These are phyloP conservation scores for Sideroxylon spinosum DNA, from an alignment of 179 eudicot species.

Conservation along the genomic window DNA sequence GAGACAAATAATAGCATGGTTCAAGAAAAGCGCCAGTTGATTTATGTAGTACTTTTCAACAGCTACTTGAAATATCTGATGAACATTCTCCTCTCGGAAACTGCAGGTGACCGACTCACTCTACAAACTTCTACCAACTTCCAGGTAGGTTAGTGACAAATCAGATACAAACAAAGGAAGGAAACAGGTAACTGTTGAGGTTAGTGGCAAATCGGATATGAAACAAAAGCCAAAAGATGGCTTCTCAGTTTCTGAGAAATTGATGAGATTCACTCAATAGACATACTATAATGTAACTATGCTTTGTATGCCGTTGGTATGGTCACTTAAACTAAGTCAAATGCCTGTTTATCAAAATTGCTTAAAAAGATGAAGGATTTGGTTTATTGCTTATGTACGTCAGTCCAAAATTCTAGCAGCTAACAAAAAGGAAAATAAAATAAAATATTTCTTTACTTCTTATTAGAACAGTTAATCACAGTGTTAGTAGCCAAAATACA, in stretches of 20 bases:
- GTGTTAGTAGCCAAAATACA: background rate
- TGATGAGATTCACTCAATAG: background rate
- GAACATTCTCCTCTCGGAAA: background rate
- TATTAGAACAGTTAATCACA: background rate
- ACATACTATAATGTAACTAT: background rate
- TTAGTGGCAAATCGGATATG: background rate
- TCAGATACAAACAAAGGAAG: background rate
- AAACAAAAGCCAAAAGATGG: background rate
- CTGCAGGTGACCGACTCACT: background rate
- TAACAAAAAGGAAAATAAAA: background rate
- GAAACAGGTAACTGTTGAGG: background rate
- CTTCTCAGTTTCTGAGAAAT: slow-evolving; percentile 1
- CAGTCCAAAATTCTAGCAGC: background rate
- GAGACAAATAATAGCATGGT: slow-evolving; percentile 3
- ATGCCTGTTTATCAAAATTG: background rate
- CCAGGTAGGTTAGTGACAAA: background rate
- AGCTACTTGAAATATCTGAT: background rate
- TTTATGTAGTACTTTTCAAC: background rate
- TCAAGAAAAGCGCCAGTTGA: background rate
- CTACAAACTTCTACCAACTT: background rate
- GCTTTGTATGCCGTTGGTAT: background rate
- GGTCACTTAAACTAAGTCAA: background rate
- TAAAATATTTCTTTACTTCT: background rate
- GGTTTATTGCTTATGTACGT: background rate
- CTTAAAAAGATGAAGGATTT: background rate